Evolutionary conservation across 768 basidiomycete genomes (phyloP).

Genomic region (Rhodotorula kratochvilovae): DNA sequence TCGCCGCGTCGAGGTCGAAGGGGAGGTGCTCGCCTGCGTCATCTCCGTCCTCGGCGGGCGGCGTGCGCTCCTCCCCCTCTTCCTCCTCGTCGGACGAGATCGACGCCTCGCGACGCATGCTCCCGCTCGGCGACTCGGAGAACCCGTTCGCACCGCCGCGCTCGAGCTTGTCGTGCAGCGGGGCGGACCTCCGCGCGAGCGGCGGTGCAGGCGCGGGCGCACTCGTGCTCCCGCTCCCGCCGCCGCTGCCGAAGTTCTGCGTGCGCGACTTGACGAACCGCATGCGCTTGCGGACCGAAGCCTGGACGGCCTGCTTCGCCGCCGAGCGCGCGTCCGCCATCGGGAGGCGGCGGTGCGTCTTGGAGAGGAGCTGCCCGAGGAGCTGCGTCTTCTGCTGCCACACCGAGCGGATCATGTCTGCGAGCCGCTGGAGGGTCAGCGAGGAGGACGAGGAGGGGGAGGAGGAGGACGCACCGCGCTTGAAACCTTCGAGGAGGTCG

Average conservation of each 20-base stretch:
- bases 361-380: constrained; percentile 40
- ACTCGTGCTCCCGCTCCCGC: neutral
- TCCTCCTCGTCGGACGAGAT: too few species aligned
- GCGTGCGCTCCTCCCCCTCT: neutral
- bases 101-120: too few species aligned
- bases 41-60: neutral
- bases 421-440: neutral
- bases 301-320: constrained; percentile 9
- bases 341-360: constrained; percentile 33
- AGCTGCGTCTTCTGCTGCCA: constrained; percentile 46
- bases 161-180: neutral
- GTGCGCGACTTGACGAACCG: neutral
- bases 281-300: constrained; percentile 6
- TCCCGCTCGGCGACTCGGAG: too few species aligned
- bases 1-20: constrained; percentile 6
- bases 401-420: constrained; percentile 41
- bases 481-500: constrained; percentile 47
- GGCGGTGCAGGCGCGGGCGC: neutral
- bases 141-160: neutral
- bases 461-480: constrained; percentile 40
- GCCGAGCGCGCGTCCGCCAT: constrained; percentile 25
- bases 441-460: neutral
- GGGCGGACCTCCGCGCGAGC: neutral
- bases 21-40: neutral
- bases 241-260: neutral